Evolutionary conservation across 2,329 filamentous ascomycete genomes (phyloP).

Genomic region (Orbilia javanica): DNA sequence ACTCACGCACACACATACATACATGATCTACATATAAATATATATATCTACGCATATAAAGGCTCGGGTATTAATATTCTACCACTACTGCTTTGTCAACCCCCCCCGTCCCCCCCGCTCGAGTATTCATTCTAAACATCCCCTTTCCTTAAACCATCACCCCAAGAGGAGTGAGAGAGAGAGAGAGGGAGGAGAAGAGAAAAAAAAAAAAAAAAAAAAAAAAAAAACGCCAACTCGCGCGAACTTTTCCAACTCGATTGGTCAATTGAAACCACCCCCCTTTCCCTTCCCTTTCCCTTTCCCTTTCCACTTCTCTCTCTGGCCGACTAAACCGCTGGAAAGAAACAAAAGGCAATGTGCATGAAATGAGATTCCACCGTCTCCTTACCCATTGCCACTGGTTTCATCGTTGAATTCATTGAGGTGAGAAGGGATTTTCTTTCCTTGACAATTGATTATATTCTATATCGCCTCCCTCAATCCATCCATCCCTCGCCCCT

Average conservation of each 20-base stretch:
- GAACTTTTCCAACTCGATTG: constrained; percentile 38
- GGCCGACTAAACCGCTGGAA: constrained; percentile 24
- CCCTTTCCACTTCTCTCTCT: not conserved
- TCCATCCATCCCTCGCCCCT: not conserved
- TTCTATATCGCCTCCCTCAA: not conserved
- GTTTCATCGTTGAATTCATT: constrained; percentile 33
- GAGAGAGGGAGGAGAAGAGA: too few relatives aligned
- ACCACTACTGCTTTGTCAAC: constrained; percentile 4
- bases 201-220: constrained; percentile 8
- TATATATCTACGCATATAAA: not conserved
- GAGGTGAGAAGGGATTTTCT: constrained; percentile 38
- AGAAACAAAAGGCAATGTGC: constrained; percentile 41
- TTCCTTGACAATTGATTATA: constrained; percentile 14
- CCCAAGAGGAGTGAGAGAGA: too few relatives aligned
- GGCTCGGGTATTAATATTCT: constrained; percentile 10
- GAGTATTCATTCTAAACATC: constrained; percentile 26
- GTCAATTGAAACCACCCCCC: constrained; percentile 50
- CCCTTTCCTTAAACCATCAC: constrained; percentile 19
- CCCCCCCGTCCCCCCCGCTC: not conserved
- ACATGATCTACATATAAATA: too few relatives aligned
- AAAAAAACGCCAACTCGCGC: constrained; percentile 44
- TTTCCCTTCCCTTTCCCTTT: constrained; percentile 17
- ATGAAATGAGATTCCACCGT: constrained; percentile 27
- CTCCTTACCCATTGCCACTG: constrained; percentile 8
- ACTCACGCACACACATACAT: not conserved